These are phyloP conservation scores for Fusarium citri DNA, from an alignment of 2,329 filamentous ascomycete species.

Conservation along the genomic window DNA sequence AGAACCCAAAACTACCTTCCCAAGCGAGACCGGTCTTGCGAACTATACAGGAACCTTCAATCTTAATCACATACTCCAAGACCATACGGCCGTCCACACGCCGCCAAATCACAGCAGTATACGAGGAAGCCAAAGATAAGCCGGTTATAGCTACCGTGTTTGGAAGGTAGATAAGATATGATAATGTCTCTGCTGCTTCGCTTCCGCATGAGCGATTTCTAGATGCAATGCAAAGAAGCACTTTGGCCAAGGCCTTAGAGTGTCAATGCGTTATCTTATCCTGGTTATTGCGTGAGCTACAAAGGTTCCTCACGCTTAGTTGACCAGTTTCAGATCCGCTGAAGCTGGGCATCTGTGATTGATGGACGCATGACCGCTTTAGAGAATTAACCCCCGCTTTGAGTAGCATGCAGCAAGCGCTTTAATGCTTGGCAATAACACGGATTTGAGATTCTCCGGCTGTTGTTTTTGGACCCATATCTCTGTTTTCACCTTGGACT, in stretches of 20 bases:
- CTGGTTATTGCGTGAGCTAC: slow-evolving; percentile 28
- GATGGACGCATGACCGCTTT: slow-evolving; percentile 26
- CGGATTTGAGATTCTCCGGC: slow-evolving; percentile 10
- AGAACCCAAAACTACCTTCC: neutral
- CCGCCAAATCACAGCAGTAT: neutral
- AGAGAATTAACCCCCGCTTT: slow-evolving; percentile 11
- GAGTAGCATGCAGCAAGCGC: slow-evolving; percentile 9
- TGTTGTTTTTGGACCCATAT: neutral
- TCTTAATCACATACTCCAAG: neutral
- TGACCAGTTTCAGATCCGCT: slow-evolving; percentile 18
- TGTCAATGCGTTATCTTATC: slow-evolving; percentile 23
- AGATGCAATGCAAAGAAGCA: neutral
- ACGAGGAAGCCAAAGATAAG: slow-evolving; percentile 3
- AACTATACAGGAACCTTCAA: neutral
- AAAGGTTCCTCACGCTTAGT: slow-evolving; percentile 15
- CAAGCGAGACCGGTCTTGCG: neutral
- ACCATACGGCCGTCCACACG: neutral
- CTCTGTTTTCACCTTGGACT: neutral
- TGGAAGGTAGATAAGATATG: slow-evolving; percentile 22
- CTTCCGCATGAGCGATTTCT: neutral
- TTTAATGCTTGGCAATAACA: slow-evolving; percentile 19
- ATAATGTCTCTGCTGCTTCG: neutral
- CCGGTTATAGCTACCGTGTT: slow-evolving; percentile 10
- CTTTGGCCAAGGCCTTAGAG: neutral
- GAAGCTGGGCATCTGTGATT: slow-evolving; percentile 15